phyloP scores from a whole-genome alignment of 2,329 filamentous ascomycete species.

The Fusarium foetens region DNA sequence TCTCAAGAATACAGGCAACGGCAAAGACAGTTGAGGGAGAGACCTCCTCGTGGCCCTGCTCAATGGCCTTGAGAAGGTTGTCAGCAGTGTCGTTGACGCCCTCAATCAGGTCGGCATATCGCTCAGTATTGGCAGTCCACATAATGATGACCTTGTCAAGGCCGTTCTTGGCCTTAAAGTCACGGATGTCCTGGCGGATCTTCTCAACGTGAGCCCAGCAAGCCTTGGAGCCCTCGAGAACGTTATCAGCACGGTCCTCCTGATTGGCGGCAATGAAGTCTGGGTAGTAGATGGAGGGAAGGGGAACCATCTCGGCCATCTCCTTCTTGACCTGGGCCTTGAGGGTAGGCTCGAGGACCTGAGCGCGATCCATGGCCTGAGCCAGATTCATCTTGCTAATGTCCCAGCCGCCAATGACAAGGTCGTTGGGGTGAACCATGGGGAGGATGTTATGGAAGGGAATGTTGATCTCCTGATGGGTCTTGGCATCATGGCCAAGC shows the following conservation, averaged over 20 bases:
- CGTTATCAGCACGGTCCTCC: constrained; percentile 93
- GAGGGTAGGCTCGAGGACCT: constrained; percentile 93
- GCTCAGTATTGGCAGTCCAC: constrained; percentile 99
- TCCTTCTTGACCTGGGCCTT: constrained; percentile 93
- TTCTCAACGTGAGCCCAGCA: constrained; percentile 89
- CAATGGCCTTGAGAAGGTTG: constrained; percentile 89
- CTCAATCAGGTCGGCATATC: constrained; percentile 86
- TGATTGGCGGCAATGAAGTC: constrained; percentile 99
- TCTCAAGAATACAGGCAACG: constrained; percentile 91
- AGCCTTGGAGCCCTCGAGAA: constrained; percentile 85
- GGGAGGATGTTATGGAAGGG: constrained; percentile 94
- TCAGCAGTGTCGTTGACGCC: constrained; percentile 97
- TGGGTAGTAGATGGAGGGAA: constrained; percentile 97
- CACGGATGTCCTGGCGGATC: constrained; percentile 90
- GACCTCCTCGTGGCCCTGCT: constrained; percentile 88
- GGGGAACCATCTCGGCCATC: constrained; percentile 86
- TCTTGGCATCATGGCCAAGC: constrained; percentile 87
- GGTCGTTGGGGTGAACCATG: constrained; percentile 97
- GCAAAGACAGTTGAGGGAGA: constrained; percentile 96
- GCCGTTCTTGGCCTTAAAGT: constrained; percentile 86
- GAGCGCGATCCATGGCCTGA: constrained; percentile 92
- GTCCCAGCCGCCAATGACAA: constrained; percentile 96
- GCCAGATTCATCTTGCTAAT: constrained; percentile 92
- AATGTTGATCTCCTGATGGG: constrained; percentile 90
- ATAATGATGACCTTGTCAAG: constrained; percentile 97